Conservation (phyloP, 306 rosid genomes). For the Trifolium pratense region DNA sequence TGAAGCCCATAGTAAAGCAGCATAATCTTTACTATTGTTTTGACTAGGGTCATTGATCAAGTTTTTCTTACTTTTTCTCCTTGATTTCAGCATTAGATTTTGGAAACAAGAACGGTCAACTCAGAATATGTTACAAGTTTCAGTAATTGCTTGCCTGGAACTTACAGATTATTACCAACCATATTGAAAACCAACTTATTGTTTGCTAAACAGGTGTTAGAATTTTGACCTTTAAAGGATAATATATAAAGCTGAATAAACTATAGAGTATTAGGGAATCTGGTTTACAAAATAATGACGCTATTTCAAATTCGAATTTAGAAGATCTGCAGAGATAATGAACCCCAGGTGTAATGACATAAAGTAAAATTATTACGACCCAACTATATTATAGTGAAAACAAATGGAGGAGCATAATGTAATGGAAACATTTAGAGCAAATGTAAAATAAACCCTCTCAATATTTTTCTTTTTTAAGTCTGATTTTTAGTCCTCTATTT, state of each 20-base stretch:
- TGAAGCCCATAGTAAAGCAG: background rate
- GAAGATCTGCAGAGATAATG: background rate
- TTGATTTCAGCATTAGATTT: conserved; percentile 31
- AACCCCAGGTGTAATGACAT: background rate
- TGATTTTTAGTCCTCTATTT: background rate
- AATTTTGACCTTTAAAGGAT: background rate
- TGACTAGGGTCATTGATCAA: background rate
- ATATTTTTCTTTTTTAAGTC: background rate
- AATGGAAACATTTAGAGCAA: background rate
- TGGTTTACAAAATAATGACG: conserved; percentile 7
- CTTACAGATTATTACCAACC: background rate
- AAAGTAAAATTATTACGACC: background rate
- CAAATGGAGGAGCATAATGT: background rate
- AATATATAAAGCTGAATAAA: background rate
- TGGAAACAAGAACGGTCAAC: background rate
- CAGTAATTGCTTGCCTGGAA: background rate
- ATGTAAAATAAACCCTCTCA: background rate
- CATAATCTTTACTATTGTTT: background rate
- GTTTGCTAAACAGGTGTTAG: background rate
- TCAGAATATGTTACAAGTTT: background rate
- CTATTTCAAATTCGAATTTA: background rate
- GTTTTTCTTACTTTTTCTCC: conserved; percentile 15
- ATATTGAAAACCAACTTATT: background rate
- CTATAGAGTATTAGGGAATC: background rate
- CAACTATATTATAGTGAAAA: background rate